Evolutionary conservation across 352 stramenopile genomes (phyloP), one percentile per base, ranked within the genome.

Genomic region (Pythium periplocum): DNA sequence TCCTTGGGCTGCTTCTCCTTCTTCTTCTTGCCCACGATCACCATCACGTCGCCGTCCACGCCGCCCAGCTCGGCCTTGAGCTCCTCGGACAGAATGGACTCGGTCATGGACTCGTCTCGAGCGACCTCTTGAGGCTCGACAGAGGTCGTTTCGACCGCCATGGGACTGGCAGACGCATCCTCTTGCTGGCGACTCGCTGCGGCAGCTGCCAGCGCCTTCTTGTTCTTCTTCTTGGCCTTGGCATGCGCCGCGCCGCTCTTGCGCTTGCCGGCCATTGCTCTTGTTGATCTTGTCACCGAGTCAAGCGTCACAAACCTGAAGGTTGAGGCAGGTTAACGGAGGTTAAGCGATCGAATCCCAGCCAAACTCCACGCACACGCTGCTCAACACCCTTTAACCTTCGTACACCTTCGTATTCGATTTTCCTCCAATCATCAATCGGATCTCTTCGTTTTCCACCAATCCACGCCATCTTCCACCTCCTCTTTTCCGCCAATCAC

Each of bases 261-360:
- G 47, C 79, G 64, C 66, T 90, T 90, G 71, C 78, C 85, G 52
- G 49, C 69, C 47, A 67, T 75, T 76, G 87, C 73, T 26, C 9
- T 66, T 32, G 5, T 36, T 31, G 17, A 26, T 26, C 17, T 26
- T 26, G 17, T 26, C 17, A 26, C 17, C 17, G 17, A 26, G 17
- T 26, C 17, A 26, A 26, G 17, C 17, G 17, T 26, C 17, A 26
- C 17, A 26, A 26, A 26, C 17, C 0, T 26, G 17, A 26, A 26
- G 17, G 17, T 26, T 26, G 17, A 26, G 17, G 17, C 17, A 26
- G 17, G 17, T 26, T 26, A 26, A 26, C 17, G 17, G 17, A 26
- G 17, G 17, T 26, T 26, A 26, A 26, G 17, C 17, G 17, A 26
- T 26, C 17, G 17, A 26, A 26, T 26, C 17, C 17, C 17, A 26